phyloP scores from a whole-genome alignment of 1,284 basidiomycete species.

The Porphyrellus sp. region DNA sequence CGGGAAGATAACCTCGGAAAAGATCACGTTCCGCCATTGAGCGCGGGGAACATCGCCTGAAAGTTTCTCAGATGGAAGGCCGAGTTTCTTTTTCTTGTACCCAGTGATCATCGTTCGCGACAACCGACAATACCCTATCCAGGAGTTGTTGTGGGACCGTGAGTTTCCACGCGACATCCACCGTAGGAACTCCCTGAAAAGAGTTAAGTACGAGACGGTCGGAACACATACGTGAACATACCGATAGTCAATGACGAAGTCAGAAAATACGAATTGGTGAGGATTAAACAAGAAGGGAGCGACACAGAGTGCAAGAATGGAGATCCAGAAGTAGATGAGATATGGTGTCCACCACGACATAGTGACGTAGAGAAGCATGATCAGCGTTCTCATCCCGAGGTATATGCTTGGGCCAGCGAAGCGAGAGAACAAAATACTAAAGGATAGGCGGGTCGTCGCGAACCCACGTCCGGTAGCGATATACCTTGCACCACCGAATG shows the following conservation, averaged over 20 bases:
- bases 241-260: slow-evolving; percentile 96
- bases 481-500: slow-evolving; percentile 93
- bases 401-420: slow-evolving; percentile 97
- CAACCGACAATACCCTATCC: slow-evolving; percentile 95
- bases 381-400: slow-evolving; percentile 86
- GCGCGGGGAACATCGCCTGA: slow-evolving; percentile 90
- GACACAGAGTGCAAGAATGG: slow-evolving; percentile 82
- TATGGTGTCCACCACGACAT: slow-evolving; percentile 86
- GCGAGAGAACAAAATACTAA: slow-evolving; percentile 91
- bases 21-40: slow-evolving; percentile 82
- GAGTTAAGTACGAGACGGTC: slow-evolving; percentile 9
- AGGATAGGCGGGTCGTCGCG: slow-evolving; percentile 89
- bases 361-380: slow-evolving; percentile 90
- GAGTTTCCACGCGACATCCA: slow-evolving; percentile 99
- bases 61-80: slow-evolving; percentile 91
- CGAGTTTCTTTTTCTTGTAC: slow-evolving; percentile 95
- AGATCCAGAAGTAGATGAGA: slow-evolving; percentile 95
- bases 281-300: slow-evolving; percentile 97
- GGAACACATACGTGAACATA: slow-evolving; percentile 31
- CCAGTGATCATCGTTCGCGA: slow-evolving; percentile 95
- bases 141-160: slow-evolving; percentile 92
- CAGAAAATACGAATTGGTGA: slow-evolving; percentile 92
- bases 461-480: slow-evolving; percentile 99
- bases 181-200: slow-evolving; percentile 79
- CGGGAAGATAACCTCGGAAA: slow-evolving; percentile 87